Conservation (phyloP, 2,329 filamentous ascomycete genomes). For the Esteya vermicola region DNA sequence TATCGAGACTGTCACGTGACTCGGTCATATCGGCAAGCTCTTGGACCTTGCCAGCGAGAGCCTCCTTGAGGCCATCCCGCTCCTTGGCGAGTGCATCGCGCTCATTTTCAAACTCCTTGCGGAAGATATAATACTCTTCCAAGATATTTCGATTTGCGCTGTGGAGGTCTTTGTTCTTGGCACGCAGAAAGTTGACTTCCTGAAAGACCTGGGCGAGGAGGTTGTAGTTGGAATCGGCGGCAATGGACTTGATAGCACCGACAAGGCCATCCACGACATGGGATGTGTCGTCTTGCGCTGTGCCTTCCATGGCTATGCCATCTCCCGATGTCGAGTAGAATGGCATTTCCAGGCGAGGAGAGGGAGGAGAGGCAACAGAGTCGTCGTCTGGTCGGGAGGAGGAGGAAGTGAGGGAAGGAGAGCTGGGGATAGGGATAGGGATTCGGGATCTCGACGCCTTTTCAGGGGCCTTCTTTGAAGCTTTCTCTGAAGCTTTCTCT, state of each 20-base stretch:
- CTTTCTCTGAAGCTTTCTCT: no score
- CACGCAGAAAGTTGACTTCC: constrained; percentile 18
- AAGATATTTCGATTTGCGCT: constrained; percentile 17
- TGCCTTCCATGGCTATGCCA: not conserved
- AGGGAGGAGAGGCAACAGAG: no score
- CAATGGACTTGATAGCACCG: constrained; percentile 18
- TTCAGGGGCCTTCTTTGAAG: no score
- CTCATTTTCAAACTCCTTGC: constrained; percentile 17
- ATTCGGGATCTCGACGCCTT: no score
- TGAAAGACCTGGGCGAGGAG: constrained; percentile 18
- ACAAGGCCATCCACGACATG: constrained; percentile 17
- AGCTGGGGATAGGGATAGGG: no score
- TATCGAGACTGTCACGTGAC: constrained; percentile 6
- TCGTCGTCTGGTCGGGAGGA: no score
- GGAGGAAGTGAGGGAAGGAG: no score
- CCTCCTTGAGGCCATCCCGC: constrained; percentile 14
- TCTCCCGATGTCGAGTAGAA: not conserved
- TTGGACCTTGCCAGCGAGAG: constrained; percentile 12
- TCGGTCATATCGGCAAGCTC: constrained; percentile 12
- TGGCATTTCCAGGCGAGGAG: not conserved
- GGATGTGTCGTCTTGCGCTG: constrained; percentile 7
- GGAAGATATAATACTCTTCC: constrained; percentile 19
- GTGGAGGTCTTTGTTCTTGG: constrained; percentile 17
- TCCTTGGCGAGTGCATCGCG: constrained; percentile 13
- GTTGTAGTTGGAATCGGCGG: constrained; percentile 20